Base-by-base conservation (phyloP, 2,329 filamentous ascomycete species). In the Achaetomium macrosporum region DNA sequence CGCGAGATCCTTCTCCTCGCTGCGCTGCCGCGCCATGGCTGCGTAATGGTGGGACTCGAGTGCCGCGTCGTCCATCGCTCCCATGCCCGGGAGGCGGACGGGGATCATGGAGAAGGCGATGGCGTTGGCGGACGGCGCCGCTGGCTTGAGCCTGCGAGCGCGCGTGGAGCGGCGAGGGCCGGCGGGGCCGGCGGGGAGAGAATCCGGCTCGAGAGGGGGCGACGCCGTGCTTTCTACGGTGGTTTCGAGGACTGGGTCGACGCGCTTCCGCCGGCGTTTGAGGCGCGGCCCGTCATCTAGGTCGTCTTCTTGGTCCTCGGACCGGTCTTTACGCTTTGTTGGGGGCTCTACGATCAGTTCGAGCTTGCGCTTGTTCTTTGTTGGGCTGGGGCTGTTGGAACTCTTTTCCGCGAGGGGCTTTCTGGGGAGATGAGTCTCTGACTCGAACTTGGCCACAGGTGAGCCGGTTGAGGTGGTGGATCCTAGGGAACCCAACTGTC, bases 1-100 rank as follows among this genome's bases (percentile, higher is more conserved):
- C 0, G 71, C 71, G 9, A 75, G 58, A 42, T 75, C 70, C 59
- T 72, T 73, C 40, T 73, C 73, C 13, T 66, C 68, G 53, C 57
- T 70, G 42, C 68, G 66, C 37, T 62, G 58, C 30, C 57, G 57
- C 33, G 48, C 49, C 35, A 52, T 51, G 17, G 51, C 40, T 1
- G 45, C 15, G 35, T 37, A n/a, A n/a, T 37, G 37, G 40, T 56
- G 56, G 8, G 53, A 20, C 13, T 58, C 58, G 40, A 54, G 30
- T 12, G 41, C 44, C 1, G 47, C 33, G 15, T 65, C 66, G 15
- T 58, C 60, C 45, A 62, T 57, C 8, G 59, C 59, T 10, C 62
- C 60, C 41, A 65, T 66, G 2, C 67, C 65, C 0, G 65, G 61
- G 1, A 70, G 59, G 3, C 64, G 64, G 5, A 69, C 63, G 5